phyloP scores from a whole-genome alignment of 1,139 yeast genomes.

The Trichomonascaceae sp. region DNA sequence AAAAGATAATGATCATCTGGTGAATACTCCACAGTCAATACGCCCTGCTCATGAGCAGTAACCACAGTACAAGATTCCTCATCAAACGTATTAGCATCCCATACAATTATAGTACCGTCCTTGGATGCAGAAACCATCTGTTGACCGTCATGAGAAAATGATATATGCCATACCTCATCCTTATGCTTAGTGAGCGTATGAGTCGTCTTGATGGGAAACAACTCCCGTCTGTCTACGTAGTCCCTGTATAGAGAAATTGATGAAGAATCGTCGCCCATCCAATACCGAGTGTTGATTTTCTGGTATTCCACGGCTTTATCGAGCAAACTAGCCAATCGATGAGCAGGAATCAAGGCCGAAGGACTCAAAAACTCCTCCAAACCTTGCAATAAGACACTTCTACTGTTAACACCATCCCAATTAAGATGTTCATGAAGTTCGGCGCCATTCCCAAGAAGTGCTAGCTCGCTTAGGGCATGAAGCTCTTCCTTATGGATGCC shows the following conservation, averaged over 20 bases:
- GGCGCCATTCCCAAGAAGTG: conserved; percentile 33
- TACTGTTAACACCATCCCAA: conserved; percentile 38
- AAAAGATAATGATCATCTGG: conserved; percentile 61
- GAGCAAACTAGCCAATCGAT: conserved; percentile 41
- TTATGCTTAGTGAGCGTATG: conserved; percentile 47
- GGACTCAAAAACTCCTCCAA: conserved; percentile 46
- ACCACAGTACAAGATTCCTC: conserved; percentile 43
- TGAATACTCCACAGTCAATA: conserved; percentile 69
- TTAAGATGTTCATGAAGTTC: conserved; percentile 29
- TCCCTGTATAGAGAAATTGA: conserved; percentile 30
- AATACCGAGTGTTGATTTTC: conserved; percentile 38
- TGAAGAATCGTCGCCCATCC: conserved; percentile 18
- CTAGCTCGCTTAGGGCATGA: conserved; percentile 33
- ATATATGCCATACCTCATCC: conserved; percentile 80
- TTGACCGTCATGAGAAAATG: conserved; percentile 72
- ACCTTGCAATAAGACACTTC: conserved; percentile 39
- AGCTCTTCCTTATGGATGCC: conserved; percentile 25
- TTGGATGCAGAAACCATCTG: conserved; percentile 71
- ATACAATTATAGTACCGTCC: conserved; percentile 59
- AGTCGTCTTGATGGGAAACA: conserved; percentile 43
- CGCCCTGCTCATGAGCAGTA: conserved; percentile 51
- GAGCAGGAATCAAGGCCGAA: conserved; percentile 47
- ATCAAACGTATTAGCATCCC: conserved; percentile 47
- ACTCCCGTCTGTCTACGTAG: conserved; percentile 28
- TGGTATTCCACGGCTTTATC: conserved; percentile 49